Evolutionary conservation across 192 early-diverging fungal species (phyloP).

Genomic region (Bifiguratus adelaidae): DNA sequence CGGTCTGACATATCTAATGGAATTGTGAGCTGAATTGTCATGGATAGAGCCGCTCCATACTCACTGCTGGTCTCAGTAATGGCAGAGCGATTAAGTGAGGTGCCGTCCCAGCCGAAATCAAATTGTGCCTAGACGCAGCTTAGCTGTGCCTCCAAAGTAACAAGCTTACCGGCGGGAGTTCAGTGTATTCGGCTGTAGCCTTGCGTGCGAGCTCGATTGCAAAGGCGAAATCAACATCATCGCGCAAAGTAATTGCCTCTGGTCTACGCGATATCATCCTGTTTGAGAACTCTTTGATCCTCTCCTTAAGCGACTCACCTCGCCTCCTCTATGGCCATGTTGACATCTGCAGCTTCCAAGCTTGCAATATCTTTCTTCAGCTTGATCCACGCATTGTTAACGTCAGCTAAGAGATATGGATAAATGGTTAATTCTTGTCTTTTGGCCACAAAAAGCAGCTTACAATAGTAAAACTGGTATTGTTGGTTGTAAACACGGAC

Average conservation of each 20-base stretch:
- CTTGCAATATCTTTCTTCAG: slow-evolving; percentile 15
- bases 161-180: not conserved
- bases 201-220: not conserved
- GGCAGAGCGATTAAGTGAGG: too few relatives aligned
- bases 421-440: not conserved
- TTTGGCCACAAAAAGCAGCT: not conserved
- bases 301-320: slow-evolving; percentile 9
- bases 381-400: slow-evolving; percentile 22
- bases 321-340: slow-evolving; percentile 17
- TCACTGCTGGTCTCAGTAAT: too few relatives aligned
- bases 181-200: too few relatives aligned
- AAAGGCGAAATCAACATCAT: not conserved
- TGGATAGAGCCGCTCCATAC: too few relatives aligned
- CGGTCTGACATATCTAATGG: too few relatives aligned
- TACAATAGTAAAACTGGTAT: slow-evolving; percentile 41
- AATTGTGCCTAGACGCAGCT: not conserved
- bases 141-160: not conserved
- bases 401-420: slow-evolving; percentile 17
- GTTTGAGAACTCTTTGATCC: not conserved
- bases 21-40: too few relatives aligned
- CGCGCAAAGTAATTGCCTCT: not conserved
- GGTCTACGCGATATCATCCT: not conserved
- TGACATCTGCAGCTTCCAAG: slow-evolving; percentile 11
- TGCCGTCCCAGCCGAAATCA: not conserved
- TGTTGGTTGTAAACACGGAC: slow-evolving; percentile 40